A percentile compares a stretch with the other conserved stretches of the same genome.
These are phyloP conservation scores for Aspergillus ostianus DNA, from an alignment of 495 filamentous ascomycete species.

Conservation along the genomic window DNA sequence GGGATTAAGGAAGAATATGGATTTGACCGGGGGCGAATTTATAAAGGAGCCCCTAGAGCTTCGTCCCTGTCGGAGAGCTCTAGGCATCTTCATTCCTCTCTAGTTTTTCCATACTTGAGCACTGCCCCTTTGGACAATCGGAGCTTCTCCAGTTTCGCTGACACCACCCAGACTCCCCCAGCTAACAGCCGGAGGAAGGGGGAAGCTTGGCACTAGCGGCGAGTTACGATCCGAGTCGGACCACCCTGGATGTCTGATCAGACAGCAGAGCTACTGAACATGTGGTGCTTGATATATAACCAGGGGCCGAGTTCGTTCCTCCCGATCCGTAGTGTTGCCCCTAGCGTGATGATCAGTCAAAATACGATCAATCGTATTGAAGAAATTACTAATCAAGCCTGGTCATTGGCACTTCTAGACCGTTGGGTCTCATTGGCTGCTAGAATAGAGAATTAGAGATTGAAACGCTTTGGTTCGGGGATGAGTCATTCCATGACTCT, in stretches of 20 bases:
- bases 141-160: conserved; percentile 10
- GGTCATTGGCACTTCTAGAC: not conserved
- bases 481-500: not conserved
- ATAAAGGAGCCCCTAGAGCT: not conserved
- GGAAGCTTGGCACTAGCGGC: conserved; percentile 5
- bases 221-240: conserved; percentile 9
- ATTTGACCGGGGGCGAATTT: not conserved
- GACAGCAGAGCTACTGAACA: not conserved
- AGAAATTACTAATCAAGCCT: not conserved
- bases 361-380: not conserved
- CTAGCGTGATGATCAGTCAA: not conserved
- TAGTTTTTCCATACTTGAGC: not conserved
- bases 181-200: conserved; percentile 1
- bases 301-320: not conserved
- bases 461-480: not conserved
- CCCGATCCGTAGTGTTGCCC: no score
- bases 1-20: not conserved
- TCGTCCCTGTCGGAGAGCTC: not conserved
- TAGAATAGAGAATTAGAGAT: not conserved
- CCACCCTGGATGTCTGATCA: conserved; percentile 3
- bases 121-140: conserved; percentile 10
- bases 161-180: conserved; percentile 10
- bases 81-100: not conserved
- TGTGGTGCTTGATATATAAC: not conserved
- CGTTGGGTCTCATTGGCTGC: not conserved